These are phyloP conservation scores for Cyclospora cayetanensis DNA, from an alignment of 169 alveolate genomes.

Conservation along the genomic window DNA sequence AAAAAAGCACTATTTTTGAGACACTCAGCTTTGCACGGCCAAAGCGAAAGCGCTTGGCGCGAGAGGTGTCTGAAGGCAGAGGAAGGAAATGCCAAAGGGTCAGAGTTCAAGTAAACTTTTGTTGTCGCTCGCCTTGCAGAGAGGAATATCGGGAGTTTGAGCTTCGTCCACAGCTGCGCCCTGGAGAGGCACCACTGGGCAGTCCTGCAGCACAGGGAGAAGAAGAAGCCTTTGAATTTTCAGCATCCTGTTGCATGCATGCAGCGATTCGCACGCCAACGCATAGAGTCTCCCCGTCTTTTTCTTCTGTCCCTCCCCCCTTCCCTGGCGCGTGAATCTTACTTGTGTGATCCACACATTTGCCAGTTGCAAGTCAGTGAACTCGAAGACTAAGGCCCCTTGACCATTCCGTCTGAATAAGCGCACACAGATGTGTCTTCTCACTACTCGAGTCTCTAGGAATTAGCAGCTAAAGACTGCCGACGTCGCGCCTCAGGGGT, in stretches of 20 bases:
- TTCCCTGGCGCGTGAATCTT: background rate
- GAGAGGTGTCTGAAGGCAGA: too few relatives aligned
- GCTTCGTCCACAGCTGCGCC: conserved; percentile 64
- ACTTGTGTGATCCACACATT: conserved; percentile 68
- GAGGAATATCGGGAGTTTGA: conserved; percentile 69
- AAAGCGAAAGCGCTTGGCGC: background rate
- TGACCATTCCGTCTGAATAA: conserved; percentile 61
- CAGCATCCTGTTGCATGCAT: background rate
- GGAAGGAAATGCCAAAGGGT: too few relatives aligned
- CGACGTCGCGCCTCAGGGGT: background rate
- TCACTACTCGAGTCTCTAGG: background rate
- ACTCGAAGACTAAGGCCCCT: conserved; percentile 68
- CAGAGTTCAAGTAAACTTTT: too few relatives aligned
- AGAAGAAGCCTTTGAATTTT: background rate
- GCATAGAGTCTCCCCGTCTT: background rate
- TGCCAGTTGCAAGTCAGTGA: conserved; percentile 40
- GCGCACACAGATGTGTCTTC: background rate
- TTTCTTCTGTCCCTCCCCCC: background rate
- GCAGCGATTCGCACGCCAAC: background rate
- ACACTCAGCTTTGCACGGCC: background rate
- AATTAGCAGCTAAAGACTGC: background rate
- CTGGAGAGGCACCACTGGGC: conserved; percentile 66
- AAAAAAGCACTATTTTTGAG: too few relatives aligned
- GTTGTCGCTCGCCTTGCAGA: conserved; percentile 43
- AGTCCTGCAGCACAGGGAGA: conserved; percentile 38